A percentile compares a stretch with the other conserved stretches of the same genome.
Evolutionary conservation across 306 rosid species (phyloP).

Genomic region (Lablab purpureus): DNA sequence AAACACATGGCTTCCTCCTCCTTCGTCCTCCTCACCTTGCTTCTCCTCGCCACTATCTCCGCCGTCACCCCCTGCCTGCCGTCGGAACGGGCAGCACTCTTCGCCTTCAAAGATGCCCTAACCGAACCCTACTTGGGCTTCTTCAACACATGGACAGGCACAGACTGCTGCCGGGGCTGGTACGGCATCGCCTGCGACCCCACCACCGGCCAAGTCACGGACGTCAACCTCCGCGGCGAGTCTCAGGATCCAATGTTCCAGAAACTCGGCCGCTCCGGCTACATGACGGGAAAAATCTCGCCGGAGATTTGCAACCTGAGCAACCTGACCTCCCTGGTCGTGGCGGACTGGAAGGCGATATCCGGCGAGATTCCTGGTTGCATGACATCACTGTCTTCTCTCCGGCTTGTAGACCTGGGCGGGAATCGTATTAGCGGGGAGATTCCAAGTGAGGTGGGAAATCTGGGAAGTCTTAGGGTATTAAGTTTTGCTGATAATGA

Average conservation of each 20-base stretch:
- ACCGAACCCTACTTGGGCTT: slow-evolving; percentile 78
- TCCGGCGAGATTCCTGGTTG: slow-evolving; percentile 78
- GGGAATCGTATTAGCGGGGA: slow-evolving; percentile 71
- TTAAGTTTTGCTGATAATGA: slow-evolving; percentile 71
- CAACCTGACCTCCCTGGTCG: slow-evolving; percentile 60
- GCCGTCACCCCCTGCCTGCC: slow-evolving; percentile 70
- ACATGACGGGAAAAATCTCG: slow-evolving; percentile 77
- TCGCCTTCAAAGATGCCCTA: slow-evolving; percentile 67
- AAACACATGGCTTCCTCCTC: slow-evolving; percentile 50
- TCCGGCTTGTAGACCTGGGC: slow-evolving; percentile 72
- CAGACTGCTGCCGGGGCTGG: slow-evolving; percentile 73
- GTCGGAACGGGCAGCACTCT: slow-evolving; percentile 74
- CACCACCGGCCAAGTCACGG: slow-evolving; percentile 62
- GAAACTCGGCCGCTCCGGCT: slow-evolving; percentile 67
- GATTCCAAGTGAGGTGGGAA: slow-evolving; percentile 71
- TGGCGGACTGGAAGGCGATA: slow-evolving; percentile 90
- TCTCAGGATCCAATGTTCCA: slow-evolving; percentile 73
- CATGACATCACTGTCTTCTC: slow-evolving; percentile 62
- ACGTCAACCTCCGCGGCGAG: slow-evolving; percentile 88
- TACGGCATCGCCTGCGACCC: slow-evolving; percentile 84
- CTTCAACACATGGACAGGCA: slow-evolving; percentile 75
- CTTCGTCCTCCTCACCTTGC: slow-evolving; percentile 37
- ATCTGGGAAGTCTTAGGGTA: slow-evolving; percentile 52
- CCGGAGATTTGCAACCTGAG: slow-evolving; percentile 73
- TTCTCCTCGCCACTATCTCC: slow-evolving; percentile 50